phyloP scores from a whole-genome alignment of 768 basidiomycete species.

The Tulasnella sp. region DNA sequence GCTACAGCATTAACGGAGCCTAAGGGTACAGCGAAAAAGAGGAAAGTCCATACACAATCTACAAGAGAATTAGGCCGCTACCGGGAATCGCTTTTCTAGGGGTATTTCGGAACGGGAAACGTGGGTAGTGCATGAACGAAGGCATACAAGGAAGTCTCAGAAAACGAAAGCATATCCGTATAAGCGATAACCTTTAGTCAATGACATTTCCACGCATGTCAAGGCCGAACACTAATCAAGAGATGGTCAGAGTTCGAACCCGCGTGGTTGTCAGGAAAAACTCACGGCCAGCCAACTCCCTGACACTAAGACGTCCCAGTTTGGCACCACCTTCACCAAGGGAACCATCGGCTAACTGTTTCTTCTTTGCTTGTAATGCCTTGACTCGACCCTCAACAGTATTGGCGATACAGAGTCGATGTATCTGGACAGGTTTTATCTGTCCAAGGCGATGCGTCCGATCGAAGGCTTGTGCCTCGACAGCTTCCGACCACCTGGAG shows the following conservation, averaged over 20 bases:
- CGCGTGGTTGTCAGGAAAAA: neutral
- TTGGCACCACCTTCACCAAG: conserved; percentile 20
- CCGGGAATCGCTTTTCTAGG: neutral
- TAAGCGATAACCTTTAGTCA: neutral
- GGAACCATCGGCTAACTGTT: conserved; percentile 18
- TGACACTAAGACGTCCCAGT: neutral
- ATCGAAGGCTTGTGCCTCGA: conserved; percentile 61
- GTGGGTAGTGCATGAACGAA: neutral
- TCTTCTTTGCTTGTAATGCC: conserved; percentile 15
- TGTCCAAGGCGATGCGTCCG: conserved; percentile 60
- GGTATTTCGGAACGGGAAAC: neutral
- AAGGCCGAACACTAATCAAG: neutral
- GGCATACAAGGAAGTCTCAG: neutral
- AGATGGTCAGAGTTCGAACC: neutral
- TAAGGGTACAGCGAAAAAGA: neutral
- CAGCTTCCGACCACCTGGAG: conserved; percentile 42
- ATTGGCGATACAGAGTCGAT: conserved; percentile 13
- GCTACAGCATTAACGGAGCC: neutral
- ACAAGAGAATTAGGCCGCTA: neutral
- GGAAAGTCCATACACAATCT: neutral
- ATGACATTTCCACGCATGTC: conserved; percentile 11
- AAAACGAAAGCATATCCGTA: neutral
- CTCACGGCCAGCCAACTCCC: neutral
- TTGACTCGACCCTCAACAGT: conserved; percentile 15
- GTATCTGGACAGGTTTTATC: conserved; percentile 42